A percentile compares a stretch with the other conserved stretches of the same genome.
Conservation (phyloP, 2,329 filamentous ascomycete genomes). For the Pseudohalonectria lignicola region DNA sequence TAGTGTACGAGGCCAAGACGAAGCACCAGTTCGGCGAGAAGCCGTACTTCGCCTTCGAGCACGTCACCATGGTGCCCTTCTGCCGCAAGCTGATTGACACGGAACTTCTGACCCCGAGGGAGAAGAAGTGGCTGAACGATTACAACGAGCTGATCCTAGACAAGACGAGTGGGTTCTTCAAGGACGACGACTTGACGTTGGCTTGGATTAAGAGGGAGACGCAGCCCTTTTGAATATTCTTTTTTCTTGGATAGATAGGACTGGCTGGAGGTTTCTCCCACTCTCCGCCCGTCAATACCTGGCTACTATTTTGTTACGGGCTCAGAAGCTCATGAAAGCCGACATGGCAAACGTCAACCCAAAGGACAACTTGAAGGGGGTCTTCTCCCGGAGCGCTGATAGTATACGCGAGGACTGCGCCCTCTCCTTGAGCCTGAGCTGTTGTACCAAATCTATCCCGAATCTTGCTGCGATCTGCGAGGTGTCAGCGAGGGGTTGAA, state of each 20-base stretch:
- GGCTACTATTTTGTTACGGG: neutral
- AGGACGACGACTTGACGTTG: conserved; percentile 57
- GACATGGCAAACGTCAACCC: conserved; percentile 63
- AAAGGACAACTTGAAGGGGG: conserved; percentile 59
- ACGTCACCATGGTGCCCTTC: conserved; percentile 94
- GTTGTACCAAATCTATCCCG: conserved; percentile 27
- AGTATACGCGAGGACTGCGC: conserved; percentile 27
- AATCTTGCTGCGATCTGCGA: conserved; percentile 29
- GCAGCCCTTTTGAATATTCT: conserved; percentile 38
- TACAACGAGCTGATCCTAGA: conserved; percentile 73
- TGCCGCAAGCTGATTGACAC: conserved; percentile 80
- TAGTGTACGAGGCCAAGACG: conserved; percentile 82
- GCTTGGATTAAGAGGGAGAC: conserved; percentile 85
- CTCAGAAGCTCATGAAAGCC: conserved; percentile 42
- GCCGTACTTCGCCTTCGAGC: conserved; percentile 88
- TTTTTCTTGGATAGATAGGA: neutral
- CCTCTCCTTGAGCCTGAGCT: conserved; percentile 24
- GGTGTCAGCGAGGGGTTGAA: too few species aligned
- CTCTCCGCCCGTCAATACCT: neutral
- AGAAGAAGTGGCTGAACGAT: conserved; percentile 79
- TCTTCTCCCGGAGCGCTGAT: conserved; percentile 42
- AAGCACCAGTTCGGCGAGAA: conserved; percentile 86
- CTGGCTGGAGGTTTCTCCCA: neutral
- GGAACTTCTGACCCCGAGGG: conserved; percentile 56
- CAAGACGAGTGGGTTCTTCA: conserved; percentile 71